Percentiles rank a stretch among this genome's conserved stretches.
Conservation (phyloP, 495 filamentous ascomycete genomes). For the Echria macrotheca region DNA sequence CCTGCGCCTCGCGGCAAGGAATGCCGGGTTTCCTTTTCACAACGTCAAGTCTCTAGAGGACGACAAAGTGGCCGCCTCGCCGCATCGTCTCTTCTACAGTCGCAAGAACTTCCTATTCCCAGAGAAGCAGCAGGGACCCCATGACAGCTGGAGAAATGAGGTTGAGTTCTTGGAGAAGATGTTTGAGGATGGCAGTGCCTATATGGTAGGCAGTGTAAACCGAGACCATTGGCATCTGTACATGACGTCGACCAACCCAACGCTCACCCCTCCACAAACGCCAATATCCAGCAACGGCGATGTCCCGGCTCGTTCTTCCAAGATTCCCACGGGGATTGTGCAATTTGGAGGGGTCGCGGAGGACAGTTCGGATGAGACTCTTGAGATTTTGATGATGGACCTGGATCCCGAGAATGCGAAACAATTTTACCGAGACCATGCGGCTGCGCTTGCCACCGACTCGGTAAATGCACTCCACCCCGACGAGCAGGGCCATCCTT, state of each 20-base stretch:
- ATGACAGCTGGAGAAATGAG: slow-evolving; percentile 96
- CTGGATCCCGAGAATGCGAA: slow-evolving; percentile 87
- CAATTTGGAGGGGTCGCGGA: slow-evolving; percentile 45
- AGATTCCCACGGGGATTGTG: slow-evolving; percentile 62
- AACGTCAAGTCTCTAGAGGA: slow-evolving; percentile 46
- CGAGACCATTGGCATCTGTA: slow-evolving; percentile 99
- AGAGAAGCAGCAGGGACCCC: slow-evolving; percentile 87
- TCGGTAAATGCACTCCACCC: slow-evolving; percentile 56
- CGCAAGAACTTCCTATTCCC: slow-evolving; percentile 98
- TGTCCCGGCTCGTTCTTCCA: slow-evolving; percentile 31
- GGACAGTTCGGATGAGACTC: slow-evolving; percentile 69
- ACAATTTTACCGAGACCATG: slow-evolving; percentile 93
- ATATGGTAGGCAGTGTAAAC: slow-evolving; percentile 99
- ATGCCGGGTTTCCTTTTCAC: slow-evolving; percentile 75
- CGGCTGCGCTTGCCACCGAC: slow-evolving; percentile 81
- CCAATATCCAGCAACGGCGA: slow-evolving; percentile 40
- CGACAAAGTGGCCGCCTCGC: slow-evolving; percentile 66
- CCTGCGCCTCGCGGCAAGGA: slow-evolving; percentile 79
- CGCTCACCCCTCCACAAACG: slow-evolving; percentile 79
- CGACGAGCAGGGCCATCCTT: slow-evolving; percentile 73
- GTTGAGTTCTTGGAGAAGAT: slow-evolving; percentile 84
- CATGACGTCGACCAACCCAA: slow-evolving; percentile 73
- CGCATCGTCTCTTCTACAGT: slow-evolving; percentile 97
- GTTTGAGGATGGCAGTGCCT: slow-evolving; percentile 90
- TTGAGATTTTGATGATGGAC: slow-evolving; percentile 98